phyloP scores from a whole-genome alignment of 1,284 basidiomycete species.

The Coniferiporia weirii region DNA sequence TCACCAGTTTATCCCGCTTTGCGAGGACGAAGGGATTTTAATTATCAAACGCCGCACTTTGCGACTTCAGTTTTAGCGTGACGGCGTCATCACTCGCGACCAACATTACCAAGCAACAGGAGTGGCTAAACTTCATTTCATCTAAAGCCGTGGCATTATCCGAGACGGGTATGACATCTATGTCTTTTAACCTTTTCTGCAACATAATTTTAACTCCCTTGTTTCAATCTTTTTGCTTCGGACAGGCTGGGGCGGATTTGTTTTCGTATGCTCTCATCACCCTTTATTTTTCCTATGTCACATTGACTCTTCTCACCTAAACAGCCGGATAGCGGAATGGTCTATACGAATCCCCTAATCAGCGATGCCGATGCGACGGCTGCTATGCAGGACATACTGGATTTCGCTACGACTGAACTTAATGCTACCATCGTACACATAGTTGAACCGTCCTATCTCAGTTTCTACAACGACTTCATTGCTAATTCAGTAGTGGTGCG shows the following conservation, averaged over 20 bases:
- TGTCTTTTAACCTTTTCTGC: neutral
- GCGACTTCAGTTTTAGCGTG: neutral
- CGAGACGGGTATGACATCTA: neutral
- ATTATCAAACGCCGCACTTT: neutral
- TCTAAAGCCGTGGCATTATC: neutral
- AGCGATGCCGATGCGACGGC: neutral
- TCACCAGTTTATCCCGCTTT: neutral
- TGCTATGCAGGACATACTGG: neutral
- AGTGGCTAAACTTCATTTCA: neutral
- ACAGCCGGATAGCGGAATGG: neutral
- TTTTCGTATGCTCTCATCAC: neutral
- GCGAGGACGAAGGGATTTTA: neutral
- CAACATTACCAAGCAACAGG: neutral
- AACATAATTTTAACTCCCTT: neutral
- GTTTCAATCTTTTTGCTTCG: neutral
- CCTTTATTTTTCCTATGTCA: neutral
- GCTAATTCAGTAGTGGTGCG: neutral
- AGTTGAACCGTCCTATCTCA: neutral
- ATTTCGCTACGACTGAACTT: neutral
- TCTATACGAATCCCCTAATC: neutral
- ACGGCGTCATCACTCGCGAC: neutral
- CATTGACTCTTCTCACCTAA: neutral
- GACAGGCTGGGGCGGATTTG: conserved; percentile 2
- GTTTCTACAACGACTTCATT: neutral
- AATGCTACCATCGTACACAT: neutral